Conservation (phyloP, 164 flowering plant species). For the Chimonanthus salicifolius region DNA sequence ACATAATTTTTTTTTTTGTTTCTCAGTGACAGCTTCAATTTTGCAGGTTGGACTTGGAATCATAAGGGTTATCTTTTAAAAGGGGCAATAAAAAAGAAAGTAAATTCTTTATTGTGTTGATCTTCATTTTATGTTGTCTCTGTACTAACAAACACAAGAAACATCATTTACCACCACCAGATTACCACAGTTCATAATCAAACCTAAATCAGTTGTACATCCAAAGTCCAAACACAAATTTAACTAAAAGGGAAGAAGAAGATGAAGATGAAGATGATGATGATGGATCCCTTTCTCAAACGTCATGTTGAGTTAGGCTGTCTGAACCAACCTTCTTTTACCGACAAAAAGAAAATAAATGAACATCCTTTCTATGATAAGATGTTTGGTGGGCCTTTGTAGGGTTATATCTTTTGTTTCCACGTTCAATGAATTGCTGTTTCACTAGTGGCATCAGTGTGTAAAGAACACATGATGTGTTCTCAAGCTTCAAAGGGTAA, state of each 20-base stretch:
- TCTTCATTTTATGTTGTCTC: too few species aligned
- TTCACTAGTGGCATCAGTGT: not conserved
- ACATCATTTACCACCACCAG: too few species aligned
- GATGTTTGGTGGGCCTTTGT: not conserved
- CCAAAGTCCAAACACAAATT: not conserved
- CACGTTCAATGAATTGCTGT: not conserved
- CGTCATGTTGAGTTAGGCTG: not conserved
- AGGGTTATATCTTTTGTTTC: not conserved
- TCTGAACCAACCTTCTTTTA: not conserved
- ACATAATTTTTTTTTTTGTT: too few species aligned
- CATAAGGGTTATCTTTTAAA: too few species aligned
- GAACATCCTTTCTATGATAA: not conserved
- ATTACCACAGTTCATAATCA: too few species aligned
- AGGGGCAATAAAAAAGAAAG: too few species aligned
- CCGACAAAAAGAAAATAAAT: not conserved
- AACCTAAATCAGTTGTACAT: too few species aligned
- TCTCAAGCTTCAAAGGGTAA: not conserved
- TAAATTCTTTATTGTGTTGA: too few species aligned
- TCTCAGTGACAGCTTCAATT: too few species aligned
- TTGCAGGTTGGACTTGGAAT: too few species aligned
- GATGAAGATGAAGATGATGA: not conserved
- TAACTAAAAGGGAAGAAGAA: not conserved
- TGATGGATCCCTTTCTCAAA: not conserved
- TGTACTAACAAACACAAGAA: too few species aligned
- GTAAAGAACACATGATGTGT: not conserved